Base-by-base conservation (phyloP, 1,284 basidiomycete genomes). In the Tilletia setariae region DNA sequence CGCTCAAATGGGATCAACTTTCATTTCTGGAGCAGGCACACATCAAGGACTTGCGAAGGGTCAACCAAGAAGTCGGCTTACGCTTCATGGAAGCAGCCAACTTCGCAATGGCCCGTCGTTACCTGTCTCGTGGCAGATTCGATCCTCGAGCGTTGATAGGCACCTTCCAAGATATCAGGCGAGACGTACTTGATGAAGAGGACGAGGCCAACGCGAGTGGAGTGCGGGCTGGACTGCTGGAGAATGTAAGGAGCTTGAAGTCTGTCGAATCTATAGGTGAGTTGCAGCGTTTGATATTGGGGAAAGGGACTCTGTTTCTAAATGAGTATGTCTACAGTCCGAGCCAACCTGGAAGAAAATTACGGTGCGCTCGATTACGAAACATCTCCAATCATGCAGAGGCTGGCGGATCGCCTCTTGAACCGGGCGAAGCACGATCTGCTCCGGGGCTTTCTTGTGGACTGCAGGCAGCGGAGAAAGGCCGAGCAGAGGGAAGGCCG, bases 131-230 rank as follows among this genome's bases (percentile, higher is more conserved):
- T 15, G 70, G 71, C 23, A 53, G 69, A 1, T 40, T 75, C 1
- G 76, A 77, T 47, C 70, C 73, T 19, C 69, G 74, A 11, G 32
- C 74, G 16, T 21, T 79, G 7, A 65, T 78, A 2, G 67, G 64
- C 6, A 63, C 74, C 16, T 75, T 72, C 47, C 67, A 71, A 1
- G 43, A 63, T 0, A 30, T 73, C 23, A 44, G 53, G 16, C 9
- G 53, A 16, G 23, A 32, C 28, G 32, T 53, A 23, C 23, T 51
- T 13, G 21, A 56, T 19, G 28, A n/a, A 35, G 51, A 40, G 63
- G 49, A 53, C 42, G 43, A 40, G 25, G 51, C 25, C 21, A 35
- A 25, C 42, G n/a, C 35, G 62, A n/a, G 65, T 46, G 2, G 16
- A 47, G n/a, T 69, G 49, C 56, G 47, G 13, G 16, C 32, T 21